phyloP scores from a whole-genome alignment of 2,329 filamentous ascomycete genomes.

The Colletotrichum navitas region DNA sequence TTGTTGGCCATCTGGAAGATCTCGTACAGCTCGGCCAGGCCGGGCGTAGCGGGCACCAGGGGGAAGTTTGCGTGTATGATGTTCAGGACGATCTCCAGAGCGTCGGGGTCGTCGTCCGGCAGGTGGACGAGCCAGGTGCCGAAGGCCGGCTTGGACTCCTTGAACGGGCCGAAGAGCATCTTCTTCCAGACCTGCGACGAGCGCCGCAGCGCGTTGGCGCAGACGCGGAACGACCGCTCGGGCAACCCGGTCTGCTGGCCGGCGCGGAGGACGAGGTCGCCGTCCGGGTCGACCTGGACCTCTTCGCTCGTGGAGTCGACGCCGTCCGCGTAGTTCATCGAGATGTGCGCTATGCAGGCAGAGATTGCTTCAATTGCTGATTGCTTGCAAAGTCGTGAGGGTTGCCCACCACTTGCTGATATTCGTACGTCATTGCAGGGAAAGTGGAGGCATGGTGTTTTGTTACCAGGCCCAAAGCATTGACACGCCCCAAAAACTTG shows the following conservation, averaged over 20 bases:
- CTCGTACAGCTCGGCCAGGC: conserved; percentile 12
- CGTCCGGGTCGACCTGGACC: conserved; percentile 21
- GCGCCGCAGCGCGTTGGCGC: conserved; percentile 25
- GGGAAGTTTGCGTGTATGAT: conserved; percentile 25
- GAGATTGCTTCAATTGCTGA: neutral
- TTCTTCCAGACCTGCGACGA: conserved; percentile 31
- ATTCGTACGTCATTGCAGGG: conserved; percentile 6
- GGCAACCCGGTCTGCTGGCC: neutral
- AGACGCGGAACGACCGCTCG: conserved; percentile 25
- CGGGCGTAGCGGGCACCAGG: conserved; percentile 3
- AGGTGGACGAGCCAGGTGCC: conserved; percentile 23
- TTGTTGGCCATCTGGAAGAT: conserved; percentile 26
- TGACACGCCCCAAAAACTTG: conserved; percentile 7
- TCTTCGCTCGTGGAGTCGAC: neutral
- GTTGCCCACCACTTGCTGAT: neutral
- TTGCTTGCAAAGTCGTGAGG: neutral
- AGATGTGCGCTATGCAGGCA: neutral
- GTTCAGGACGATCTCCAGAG: conserved; percentile 2
- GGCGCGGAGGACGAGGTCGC: conserved; percentile 19
- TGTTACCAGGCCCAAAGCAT: conserved; percentile 15
- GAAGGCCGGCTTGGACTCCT: conserved; percentile 30
- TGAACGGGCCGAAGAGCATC: conserved; percentile 38
- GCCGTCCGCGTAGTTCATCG: neutral
- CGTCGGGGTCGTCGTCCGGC: conserved; percentile 16
- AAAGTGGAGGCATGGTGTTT: neutral